These are phyloP conservation scores for Hymenoscyphus linearis DNA, from an alignment of 2,329 filamentous ascomycete genomes.

Conservation along the genomic window DNA sequence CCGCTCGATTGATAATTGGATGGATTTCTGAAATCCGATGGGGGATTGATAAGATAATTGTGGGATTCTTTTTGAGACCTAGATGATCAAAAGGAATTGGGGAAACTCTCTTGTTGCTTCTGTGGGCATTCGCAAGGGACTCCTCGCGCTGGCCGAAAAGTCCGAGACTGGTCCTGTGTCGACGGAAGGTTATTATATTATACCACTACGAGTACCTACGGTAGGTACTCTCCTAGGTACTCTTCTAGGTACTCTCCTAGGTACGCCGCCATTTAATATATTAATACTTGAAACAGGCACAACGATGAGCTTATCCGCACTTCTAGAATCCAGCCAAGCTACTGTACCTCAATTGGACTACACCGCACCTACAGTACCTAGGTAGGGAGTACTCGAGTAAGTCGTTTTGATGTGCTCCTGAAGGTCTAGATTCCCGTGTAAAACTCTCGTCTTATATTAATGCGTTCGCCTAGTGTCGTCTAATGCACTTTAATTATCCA, in stretches of 20 bases:
- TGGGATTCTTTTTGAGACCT: not conserved
- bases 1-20: not conserved
- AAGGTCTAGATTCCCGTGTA: not conserved
- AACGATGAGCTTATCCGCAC: no score
- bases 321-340: not conserved
- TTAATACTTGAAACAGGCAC: not conserved
- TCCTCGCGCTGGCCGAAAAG: not conserved
- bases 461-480: not conserved
- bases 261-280: not conserved
- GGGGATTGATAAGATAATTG: no score
- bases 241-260: not conserved
- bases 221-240: not conserved
- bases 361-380: no score
- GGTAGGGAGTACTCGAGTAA: no score
- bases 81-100: not conserved
- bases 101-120: not conserved
- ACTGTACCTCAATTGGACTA: no score
- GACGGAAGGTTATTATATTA: not conserved
- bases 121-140: not conserved
- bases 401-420: not conserved
- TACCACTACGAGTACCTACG: no score
- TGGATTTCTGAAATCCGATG: not conserved
- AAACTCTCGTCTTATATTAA: not conserved
- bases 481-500: no score
- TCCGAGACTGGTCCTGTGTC: not conserved